phyloP scores from a whole-genome alignment of 1,284 basidiomycete species.

The Ceratobasidium sp. region DNA sequence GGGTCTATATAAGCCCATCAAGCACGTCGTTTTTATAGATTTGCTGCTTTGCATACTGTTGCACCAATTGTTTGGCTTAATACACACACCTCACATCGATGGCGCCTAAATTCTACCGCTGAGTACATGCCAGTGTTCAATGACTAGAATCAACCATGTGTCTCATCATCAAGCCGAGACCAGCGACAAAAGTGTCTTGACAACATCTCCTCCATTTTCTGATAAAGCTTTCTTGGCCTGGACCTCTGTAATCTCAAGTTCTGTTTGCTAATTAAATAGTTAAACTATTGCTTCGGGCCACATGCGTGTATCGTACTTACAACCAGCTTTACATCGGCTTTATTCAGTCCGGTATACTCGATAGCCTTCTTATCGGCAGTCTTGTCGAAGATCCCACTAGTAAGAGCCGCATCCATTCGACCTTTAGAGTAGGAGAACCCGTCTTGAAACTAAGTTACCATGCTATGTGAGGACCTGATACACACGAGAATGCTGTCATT shows the following conservation, averaged over 20 bases:
- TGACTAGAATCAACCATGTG: background rate
- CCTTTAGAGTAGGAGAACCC: slow-evolving; percentile 42
- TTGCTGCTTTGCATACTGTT: background rate
- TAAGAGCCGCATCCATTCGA: slow-evolving; percentile 43
- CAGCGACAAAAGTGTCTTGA: slow-evolving; percentile 27
- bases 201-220: slow-evolving; percentile 41
- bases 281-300: background rate
- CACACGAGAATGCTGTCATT: background rate
- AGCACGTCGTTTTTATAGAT: background rate
- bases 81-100: background rate
- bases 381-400: slow-evolving; percentile 38
- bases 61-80: background rate
- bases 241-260: slow-evolving; percentile 39
- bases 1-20: slow-evolving; percentile 61
- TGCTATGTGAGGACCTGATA: too few species aligned
- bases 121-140: background rate
- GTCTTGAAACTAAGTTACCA: slow-evolving; percentile 45
- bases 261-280: slow-evolving; percentile 28
- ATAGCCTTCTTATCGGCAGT: slow-evolving; percentile 13
- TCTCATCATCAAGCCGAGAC: slow-evolving; percentile 13
- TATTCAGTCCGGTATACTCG: slow-evolving; percentile 36
- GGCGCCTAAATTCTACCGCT: background rate
- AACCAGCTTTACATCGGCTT: slow-evolving; percentile 41
- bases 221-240: slow-evolving; percentile 42
- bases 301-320: slow-evolving; percentile 23